phyloP scores from a whole-genome alignment of 148 eudicot species.

The Selenicereus undatus region DNA sequence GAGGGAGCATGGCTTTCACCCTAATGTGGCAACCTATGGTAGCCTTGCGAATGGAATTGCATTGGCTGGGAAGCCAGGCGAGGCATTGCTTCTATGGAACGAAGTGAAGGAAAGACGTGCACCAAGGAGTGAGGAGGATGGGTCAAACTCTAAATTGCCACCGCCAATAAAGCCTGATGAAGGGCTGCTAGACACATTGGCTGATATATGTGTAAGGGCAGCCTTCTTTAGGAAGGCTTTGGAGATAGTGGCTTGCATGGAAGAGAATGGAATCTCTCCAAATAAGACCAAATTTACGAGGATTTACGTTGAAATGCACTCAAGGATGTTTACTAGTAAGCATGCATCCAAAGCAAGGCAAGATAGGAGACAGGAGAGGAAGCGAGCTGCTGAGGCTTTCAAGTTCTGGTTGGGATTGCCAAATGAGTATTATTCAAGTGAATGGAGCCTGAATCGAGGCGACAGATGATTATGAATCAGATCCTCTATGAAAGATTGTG shows the following conservation, averaged over 20 bases:
- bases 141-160: constrained; percentile 24
- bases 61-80: constrained; percentile 88
- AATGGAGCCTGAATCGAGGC: constrained; percentile 65
- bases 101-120: constrained; percentile 84
- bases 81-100: constrained; percentile 86
- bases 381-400: constrained; percentile 96
- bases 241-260: constrained; percentile 98
- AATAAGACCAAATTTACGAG: constrained; percentile 80
- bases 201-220: constrained; percentile 91
- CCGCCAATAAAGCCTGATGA: constrained; percentile 69
- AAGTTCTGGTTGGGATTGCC: constrained; percentile 98
- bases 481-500: constrained; percentile 11
- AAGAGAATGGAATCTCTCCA: constrained; percentile 79
- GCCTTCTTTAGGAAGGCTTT: constrained; percentile 91
- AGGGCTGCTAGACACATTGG: constrained; percentile 74
- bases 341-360: constrained; percentile 92
- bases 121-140: constrained; percentile 29
- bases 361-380: constrained; percentile 74
- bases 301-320: constrained; percentile 97
- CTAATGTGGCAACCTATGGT: constrained; percentile 84
- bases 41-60: constrained; percentile 94
- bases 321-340: constrained; percentile 96
- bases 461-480: constrained; percentile 35
- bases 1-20: constrained; percentile 69
- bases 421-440: constrained; percentile 73